phyloP scores from a whole-genome alignment of 2,329 filamentous ascomycete species.

The Colletotrichum sp. region DNA sequence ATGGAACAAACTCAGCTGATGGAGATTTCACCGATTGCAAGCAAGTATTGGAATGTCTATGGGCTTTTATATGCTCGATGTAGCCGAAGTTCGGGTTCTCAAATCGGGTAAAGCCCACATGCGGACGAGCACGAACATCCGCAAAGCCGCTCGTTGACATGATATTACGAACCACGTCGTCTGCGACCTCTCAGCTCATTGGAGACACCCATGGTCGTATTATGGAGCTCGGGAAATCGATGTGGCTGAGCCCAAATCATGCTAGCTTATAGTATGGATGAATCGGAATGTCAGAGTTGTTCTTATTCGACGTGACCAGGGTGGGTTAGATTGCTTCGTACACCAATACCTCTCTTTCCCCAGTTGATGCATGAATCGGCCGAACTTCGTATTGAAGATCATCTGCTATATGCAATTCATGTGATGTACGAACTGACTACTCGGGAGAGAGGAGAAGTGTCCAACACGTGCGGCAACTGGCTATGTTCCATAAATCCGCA shows the following conservation, averaged over 20 bases:
- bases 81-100: background rate
- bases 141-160: background rate
- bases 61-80: background rate
- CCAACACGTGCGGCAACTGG: fast-evolving
- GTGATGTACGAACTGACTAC: background rate
- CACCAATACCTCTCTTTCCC: background rate
- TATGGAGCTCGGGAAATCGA: background rate
- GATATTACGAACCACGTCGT: background rate
- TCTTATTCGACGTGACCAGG: background rate
- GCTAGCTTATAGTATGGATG: background rate
- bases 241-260: background rate
- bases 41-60: background rate
- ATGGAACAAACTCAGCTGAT: background rate
- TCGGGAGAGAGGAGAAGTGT: background rate
- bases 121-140: background rate
- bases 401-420: background rate
- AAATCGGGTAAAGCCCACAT: background rate
- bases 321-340: background rate
- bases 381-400: background rate
- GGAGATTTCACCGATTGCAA: background rate
- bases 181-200: background rate
- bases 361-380: background rate
- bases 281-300: background rate
- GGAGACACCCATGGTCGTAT: background rate
- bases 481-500: fast-evolving